Evolutionary conservation across 306 rosid genomes (phyloP).

Genomic region (Malus fusca): DNA sequence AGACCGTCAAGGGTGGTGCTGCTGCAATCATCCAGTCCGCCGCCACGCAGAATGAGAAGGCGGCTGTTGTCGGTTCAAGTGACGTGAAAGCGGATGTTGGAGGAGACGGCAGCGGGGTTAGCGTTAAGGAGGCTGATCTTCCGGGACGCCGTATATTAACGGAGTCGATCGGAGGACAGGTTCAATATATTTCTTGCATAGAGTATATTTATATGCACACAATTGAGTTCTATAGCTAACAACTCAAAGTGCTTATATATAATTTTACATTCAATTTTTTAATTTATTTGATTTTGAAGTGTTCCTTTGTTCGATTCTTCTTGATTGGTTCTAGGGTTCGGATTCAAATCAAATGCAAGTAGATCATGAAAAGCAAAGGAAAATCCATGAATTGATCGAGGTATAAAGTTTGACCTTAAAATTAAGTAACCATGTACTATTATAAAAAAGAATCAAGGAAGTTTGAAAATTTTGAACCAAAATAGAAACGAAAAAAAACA

Average conservation of each 20-base stretch:
- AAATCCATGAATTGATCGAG: constrained; percentile 20
- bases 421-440: background rate
- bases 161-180: constrained; percentile 45
- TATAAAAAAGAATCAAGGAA: no score
- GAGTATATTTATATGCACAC: background rate
- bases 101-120: constrained; percentile 11
- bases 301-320: constrained; percentile 4
- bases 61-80: constrained; percentile 20
- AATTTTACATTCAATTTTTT: background rate
- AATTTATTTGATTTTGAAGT: background rate
- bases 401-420: background rate
- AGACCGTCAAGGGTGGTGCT: constrained; percentile 31
- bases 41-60: constrained; percentile 29
- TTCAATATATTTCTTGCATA: background rate
- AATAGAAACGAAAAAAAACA: no score
- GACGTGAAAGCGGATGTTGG: background rate
- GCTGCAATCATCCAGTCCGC: constrained; percentile 43
- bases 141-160: constrained; percentile 19
- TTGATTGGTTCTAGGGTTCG: constrained; percentile 29
- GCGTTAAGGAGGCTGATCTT: constrained; percentile 15
- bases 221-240: background rate
- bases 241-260: no score
- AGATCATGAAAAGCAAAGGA: constrained; percentile 30
- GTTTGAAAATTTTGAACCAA: no score
- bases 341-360: constrained; percentile 10